Base-by-base conservation (phyloP, 1,284 basidiomycete species). In the Bjerkandera adusta region DNA sequence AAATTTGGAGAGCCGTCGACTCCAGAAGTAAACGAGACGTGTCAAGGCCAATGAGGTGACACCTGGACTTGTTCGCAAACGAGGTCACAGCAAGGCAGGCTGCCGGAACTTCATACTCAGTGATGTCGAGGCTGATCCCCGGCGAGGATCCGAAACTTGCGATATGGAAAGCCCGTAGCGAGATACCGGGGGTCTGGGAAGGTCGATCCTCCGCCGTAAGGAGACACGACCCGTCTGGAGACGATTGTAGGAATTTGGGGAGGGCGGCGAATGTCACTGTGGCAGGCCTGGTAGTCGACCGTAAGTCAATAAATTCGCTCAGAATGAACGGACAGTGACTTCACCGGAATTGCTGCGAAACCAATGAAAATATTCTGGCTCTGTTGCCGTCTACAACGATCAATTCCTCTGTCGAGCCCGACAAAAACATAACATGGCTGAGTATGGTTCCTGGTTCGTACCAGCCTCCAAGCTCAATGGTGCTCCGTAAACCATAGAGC, bases 281-380 rank as follows among this genome's bases (percentile, higher is more conserved):
- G n/a, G n/a, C n/a, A n/a, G n/a, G n/a, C n/a, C n/a, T n/a, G n/a
- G n/a, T n/a, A n/a, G n/a, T n/a, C n/a, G n/a, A n/a, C n/a, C n/a
- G n/a, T n/a, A n/a, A n/a, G n/a, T n/a, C n/a, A n/a, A n/a, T n/a
- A n/a, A n/a, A n/a, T n/a, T n/a, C n/a, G n/a, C n/a, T n/a, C n/a
- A n/a, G n/a, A n/a, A n/a, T n/a, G n/a, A n/a, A n/a, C n/a, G n/a
- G n/a, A n/a, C n/a, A 32, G n/a, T 11, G 30, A 10, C 46, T 62
- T 39, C 29, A 79, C 79, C 79, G 61, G 48, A 77, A 79, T 43
- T 76, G 73, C 43, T 73, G 67, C 0, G 74, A 73, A 1, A 73
- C 58, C 21, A 78, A 53, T 3, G 78, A 81, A 52, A 72, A 81
- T 2, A 80, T 67, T 2, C 78, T 61, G 3, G 67, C 70, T 18